phyloP scores from a whole-genome alignment of 2,329 filamentous ascomycete species.

The Exutisphaerella laricina region DNA sequence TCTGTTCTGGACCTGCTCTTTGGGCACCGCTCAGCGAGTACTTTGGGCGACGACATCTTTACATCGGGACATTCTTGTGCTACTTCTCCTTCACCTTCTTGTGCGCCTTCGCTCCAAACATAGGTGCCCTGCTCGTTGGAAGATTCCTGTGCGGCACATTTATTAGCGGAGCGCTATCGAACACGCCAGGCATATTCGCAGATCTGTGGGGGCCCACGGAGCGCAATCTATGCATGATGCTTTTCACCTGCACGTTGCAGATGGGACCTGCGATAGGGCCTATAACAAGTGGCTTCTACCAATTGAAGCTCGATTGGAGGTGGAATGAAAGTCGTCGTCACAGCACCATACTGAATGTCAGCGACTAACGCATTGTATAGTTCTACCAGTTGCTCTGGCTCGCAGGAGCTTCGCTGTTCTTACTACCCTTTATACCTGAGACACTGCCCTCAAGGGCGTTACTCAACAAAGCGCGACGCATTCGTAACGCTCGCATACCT shows the following conservation, averaged over 20 bases:
- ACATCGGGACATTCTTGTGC: constrained; percentile 39
- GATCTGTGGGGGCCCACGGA: constrained; percentile 32
- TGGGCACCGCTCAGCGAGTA: constrained; percentile 64
- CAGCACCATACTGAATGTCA: too few relatives aligned
- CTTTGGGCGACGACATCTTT: constrained; percentile 52
- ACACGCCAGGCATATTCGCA: constrained; percentile 48
- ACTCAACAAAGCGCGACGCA: constrained; percentile 48
- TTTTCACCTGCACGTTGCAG: constrained; percentile 49
- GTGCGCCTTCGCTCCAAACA: constrained; percentile 52
- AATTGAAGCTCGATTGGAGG: constrained; percentile 47
- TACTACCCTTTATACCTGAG: constrained; percentile 53
- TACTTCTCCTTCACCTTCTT: constrained; percentile 48
- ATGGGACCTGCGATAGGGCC: constrained; percentile 41
- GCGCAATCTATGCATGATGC: constrained; percentile 49
- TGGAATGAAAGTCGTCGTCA: too few relatives aligned
- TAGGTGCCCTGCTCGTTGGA: constrained; percentile 49
- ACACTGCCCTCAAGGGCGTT: constrained; percentile 50
- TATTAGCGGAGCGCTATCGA: constrained; percentile 42
- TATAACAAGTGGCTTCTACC: constrained; percentile 51
- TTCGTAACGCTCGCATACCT: constrained; percentile 44
- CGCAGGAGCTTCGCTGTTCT: constrained; percentile 27
- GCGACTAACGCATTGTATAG: too few relatives aligned
- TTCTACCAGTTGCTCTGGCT: too few relatives aligned
- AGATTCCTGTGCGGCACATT: constrained; percentile 53
- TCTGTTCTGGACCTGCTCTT: constrained; percentile 56